Evolutionary conservation across 768 basidiomycete species (phyloP).

Genomic region (Tremella fuciformis): DNA sequence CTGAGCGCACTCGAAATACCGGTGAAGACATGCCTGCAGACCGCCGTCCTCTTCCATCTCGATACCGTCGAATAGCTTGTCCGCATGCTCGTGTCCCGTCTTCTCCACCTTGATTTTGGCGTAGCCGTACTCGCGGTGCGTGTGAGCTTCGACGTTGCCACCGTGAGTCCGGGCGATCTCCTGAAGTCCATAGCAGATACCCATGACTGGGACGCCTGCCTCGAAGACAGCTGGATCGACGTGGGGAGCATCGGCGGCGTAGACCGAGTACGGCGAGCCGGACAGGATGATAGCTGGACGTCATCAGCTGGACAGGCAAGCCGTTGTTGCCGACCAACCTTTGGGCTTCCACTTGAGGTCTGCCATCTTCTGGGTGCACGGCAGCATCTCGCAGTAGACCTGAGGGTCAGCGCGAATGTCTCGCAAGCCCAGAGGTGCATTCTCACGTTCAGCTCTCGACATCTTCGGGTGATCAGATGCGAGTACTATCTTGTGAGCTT

Average conservation of each 20-base stretch:
- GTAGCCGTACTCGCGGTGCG: slow-evolving; percentile 93
- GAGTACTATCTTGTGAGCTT: slow-evolving; percentile 66
- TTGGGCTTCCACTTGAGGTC: slow-evolving; percentile 92
- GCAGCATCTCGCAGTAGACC: slow-evolving; percentile 89
- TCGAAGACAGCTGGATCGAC: slow-evolving; percentile 88
- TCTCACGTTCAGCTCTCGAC: slow-evolving; percentile 85
- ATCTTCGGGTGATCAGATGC: slow-evolving; percentile 94
- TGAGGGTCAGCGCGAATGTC: background rate
- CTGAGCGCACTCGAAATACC: background rate
- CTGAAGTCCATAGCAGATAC: slow-evolving; percentile 96
- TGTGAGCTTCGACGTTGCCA: slow-evolving; percentile 77
- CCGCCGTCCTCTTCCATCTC: slow-evolving; percentile 62
- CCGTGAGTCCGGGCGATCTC: slow-evolving; percentile 88
- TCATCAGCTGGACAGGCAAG: background rate
- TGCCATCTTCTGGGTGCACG: slow-evolving; percentile 84
- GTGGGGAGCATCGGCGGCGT: slow-evolving; percentile 85
- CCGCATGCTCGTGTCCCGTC: slow-evolving; percentile 59
- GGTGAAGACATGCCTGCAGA: slow-evolving; percentile 64
- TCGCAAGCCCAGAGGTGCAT: background rate
- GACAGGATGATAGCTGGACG: slow-evolving; percentile 84
- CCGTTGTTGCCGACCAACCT: slow-evolving; percentile 57
- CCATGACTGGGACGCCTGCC: slow-evolving; percentile 78
- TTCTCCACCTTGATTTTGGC: slow-evolving; percentile 74
- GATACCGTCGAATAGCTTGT: slow-evolving; percentile 78
- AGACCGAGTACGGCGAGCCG: slow-evolving; percentile 97